Conservation (phyloP, 2,329 filamentous ascomycete genomes). For the Cordyceps fumosorosea region DNA sequence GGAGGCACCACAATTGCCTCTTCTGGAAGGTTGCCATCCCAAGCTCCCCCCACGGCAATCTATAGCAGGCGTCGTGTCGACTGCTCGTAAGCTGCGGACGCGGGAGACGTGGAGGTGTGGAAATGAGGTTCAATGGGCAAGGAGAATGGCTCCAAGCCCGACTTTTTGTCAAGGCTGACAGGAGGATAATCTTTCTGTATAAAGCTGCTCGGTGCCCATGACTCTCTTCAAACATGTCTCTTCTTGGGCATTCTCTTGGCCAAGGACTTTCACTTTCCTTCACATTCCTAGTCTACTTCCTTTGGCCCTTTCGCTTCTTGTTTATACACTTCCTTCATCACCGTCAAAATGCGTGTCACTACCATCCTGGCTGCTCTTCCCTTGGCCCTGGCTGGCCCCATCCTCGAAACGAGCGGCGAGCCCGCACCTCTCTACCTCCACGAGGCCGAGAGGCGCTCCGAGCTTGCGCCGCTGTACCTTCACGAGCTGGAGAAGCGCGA, state of each 20-base stretch:
- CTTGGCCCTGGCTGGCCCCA: conserved; percentile 2
- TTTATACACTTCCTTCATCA: not conserved
- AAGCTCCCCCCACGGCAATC: not conserved
- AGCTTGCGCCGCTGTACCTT: conserved; percentile 1
- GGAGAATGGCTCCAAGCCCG: not conserved
- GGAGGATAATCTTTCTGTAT: not conserved
- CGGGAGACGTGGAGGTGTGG: not conserved
- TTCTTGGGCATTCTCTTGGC: not conserved
- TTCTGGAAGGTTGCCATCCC: not conserved
- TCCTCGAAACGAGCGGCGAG: not conserved
- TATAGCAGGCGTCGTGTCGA: not conserved
- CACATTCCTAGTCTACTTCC: not conserved
- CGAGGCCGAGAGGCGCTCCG: not conserved
- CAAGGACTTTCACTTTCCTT: not conserved
- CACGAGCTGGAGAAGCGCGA: not conserved
- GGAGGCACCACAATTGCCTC: too few relatives aligned
- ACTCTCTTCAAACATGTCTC: not conserved
- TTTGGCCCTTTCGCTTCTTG: not conserved
- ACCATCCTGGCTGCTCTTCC: conserved; percentile 1
- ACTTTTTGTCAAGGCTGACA: not conserved
- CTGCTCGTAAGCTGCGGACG: not conserved
- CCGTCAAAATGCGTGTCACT: not conserved
- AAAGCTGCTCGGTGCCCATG: not conserved
- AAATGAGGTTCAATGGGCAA: not conserved
- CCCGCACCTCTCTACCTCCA: conserved; percentile 2